These are phyloP conservation scores for Physocladia obscura DNA, from an alignment of 192 early-diverging fungal genomes.

Conservation along the genomic window DNA sequence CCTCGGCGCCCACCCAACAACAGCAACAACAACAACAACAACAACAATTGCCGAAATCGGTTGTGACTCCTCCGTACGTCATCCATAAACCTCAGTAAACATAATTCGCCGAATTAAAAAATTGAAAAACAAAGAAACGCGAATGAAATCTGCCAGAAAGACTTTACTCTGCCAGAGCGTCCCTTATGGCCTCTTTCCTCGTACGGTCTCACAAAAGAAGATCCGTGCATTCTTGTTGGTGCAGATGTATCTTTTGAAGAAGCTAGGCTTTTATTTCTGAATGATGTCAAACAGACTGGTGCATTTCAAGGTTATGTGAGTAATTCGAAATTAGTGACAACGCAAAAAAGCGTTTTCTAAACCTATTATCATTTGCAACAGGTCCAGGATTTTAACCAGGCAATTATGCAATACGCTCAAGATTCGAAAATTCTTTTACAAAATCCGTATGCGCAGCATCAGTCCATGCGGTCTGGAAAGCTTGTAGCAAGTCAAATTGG, in stretches of 20 bases:
- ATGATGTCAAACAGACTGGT: background rate
- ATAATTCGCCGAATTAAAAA: background rate
- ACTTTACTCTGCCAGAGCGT: background rate
- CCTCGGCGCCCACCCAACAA: background rate
- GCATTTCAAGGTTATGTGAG: background rate
- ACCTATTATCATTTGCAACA: background rate
- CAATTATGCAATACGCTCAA: background rate
- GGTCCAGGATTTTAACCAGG: conserved; percentile 4
- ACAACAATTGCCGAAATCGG: background rate
- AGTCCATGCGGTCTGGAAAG: background rate
- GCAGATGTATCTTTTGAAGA: conserved; percentile 12
- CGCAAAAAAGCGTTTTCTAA: no score
- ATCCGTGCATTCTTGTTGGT: conserved; percentile 8
- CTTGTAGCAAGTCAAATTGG: background rate
- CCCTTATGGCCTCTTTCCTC: conserved; percentile 5
- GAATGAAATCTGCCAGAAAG: background rate
- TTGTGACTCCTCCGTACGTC: background rate
- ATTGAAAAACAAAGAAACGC: background rate
- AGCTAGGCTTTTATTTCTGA: background rate
- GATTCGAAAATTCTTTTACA: background rate
- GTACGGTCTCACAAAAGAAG: conserved; percentile 16
- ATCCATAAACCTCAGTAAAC: background rate
- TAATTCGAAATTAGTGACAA: no score
- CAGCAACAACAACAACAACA: background rate
- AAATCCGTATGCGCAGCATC: background rate